Conservation (phyloP, 805 yeast species). For the Myxozyma neotropica region DNA sequence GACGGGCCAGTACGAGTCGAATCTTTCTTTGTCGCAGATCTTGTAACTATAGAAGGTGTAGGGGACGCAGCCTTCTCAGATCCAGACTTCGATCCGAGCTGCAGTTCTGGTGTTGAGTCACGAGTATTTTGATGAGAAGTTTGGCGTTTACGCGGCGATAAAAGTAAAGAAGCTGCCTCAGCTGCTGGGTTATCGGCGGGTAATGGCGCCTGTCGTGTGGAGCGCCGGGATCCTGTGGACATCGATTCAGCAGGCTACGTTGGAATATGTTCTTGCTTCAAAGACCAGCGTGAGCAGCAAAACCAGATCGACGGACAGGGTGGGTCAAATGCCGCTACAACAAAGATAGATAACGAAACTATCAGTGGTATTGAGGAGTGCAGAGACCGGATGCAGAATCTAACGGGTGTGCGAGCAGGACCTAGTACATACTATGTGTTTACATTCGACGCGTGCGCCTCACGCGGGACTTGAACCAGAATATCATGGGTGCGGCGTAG, state of each 20-base stretch:
- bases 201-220: not conserved
- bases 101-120: not conserved
- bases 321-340: no score
- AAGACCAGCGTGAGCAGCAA: no score
- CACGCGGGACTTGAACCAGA: no score
- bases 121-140: no score
- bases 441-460: slow-evolving; percentile 3
- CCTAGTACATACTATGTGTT: not conserved
- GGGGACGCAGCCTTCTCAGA: not conserved
- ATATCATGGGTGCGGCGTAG: no score
- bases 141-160: slow-evolving; percentile 1
- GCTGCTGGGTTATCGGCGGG: not conserved
- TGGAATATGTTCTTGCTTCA: not conserved
- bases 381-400: no score
- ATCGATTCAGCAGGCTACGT: not conserved
- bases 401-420: no score
- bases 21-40: not conserved
- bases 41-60: not conserved
- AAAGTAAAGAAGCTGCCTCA: not conserved
- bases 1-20: not conserved
- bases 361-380: no score
- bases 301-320: no score
- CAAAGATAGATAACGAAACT: no score
- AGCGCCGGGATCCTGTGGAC: not conserved
- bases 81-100: not conserved